A percentile compares a stretch with the other conserved stretches of the same genome.
These are phyloP conservation scores for Colletotrichum nymphaeae DNA, from an alignment of 2,329 filamentous ascomycete species.

Conservation along the genomic window DNA sequence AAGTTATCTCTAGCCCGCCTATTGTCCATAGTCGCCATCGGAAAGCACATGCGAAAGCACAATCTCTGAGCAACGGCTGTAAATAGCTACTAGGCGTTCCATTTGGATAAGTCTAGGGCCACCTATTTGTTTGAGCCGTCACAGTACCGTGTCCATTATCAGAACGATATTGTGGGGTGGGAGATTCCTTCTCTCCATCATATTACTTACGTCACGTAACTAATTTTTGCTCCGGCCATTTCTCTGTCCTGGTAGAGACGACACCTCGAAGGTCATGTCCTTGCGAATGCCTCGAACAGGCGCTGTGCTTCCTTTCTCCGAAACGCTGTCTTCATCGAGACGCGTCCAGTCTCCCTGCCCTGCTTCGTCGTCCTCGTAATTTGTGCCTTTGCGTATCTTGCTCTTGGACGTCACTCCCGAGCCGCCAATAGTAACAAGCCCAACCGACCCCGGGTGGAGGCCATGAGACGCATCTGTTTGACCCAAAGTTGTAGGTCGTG, in stretches of 20 bases:
- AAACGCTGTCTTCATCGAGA: conserved; percentile 32
- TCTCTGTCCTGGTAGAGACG: background rate
- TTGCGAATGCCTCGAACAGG: conserved; percentile 32
- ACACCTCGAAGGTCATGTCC: conserved; percentile 29
- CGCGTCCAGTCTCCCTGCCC: conserved; percentile 35
- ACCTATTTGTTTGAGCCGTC: too few relatives aligned
- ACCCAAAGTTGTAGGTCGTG: background rate
- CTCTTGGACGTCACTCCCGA: conserved; percentile 21
- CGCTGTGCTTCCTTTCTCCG: conserved; percentile 36
- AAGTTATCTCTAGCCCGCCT: background rate
- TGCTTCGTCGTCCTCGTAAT: conserved; percentile 20
- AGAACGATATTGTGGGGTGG: too few relatives aligned
- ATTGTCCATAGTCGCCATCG: background rate
- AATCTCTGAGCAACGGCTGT: too few relatives aligned
- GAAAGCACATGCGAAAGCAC: background rate
- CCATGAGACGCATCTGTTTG: conserved; percentile 12
- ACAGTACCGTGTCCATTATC: too few relatives aligned
- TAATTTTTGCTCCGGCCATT: background rate
- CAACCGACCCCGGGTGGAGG: conserved; percentile 2
- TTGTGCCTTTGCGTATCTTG: conserved; percentile 25
- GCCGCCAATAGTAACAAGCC: conserved; percentile 34
- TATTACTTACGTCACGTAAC: background rate
- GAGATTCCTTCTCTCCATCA: too few relatives aligned
- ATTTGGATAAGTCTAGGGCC: too few relatives aligned
- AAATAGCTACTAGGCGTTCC: too few relatives aligned